Conservation (phyloP, 257 asterid genomes). For the Sherardia arvensis region DNA sequence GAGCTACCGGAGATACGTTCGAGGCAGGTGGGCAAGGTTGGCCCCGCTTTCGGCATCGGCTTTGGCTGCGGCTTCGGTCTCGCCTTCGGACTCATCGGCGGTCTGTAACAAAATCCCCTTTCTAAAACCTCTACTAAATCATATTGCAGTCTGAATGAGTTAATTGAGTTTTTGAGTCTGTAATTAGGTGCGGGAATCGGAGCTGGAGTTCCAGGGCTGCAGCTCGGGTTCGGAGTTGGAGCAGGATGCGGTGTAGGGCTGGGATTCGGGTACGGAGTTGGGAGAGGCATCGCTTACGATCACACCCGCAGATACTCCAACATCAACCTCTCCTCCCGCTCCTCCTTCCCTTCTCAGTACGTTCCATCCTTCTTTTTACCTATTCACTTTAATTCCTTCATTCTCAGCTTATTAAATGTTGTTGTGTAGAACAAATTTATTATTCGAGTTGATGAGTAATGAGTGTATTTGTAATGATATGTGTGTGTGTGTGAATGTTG, state of each 20-base stretch:
- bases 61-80: slow-evolving; percentile 86
- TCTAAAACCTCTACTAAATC: too few relatives aligned
- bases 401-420: too few relatives aligned
- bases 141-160: too few relatives aligned
- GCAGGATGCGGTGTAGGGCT: slow-evolving; percentile 87
- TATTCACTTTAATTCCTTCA: too few relatives aligned
- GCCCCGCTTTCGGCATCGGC: slow-evolving; percentile 84
- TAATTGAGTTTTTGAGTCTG: too few relatives aligned
- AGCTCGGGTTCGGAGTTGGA: slow-evolving; percentile 74
- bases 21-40: slow-evolving; percentile 54
- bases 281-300: slow-evolving; percentile 69
- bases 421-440: too few relatives aligned
- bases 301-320: slow-evolving; percentile 52
- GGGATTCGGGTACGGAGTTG: slow-evolving; percentile 85
- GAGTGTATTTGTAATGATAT: too few relatives aligned
- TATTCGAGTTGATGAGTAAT: too few relatives aligned
- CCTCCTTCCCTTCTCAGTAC: slow-evolving; percentile 44
- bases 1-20: slow-evolving; percentile 64
- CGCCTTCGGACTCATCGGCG: slow-evolving; percentile 69
- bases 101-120: too few relatives aligned
- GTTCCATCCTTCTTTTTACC: slow-evolving; percentile 7
- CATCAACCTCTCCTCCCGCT: slow-evolving; percentile 19
- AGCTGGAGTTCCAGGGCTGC: slow-evolving; percentile 72
- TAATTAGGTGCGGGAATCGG: slow-evolving; percentile 67
- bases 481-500: not conserved